A percentile compares a stretch with the other conserved stretches of the same genome.
phyloP scores from a whole-genome alignment of 1,284 basidiomycete species.

The Exobasidium cylindrosporum region DNA sequence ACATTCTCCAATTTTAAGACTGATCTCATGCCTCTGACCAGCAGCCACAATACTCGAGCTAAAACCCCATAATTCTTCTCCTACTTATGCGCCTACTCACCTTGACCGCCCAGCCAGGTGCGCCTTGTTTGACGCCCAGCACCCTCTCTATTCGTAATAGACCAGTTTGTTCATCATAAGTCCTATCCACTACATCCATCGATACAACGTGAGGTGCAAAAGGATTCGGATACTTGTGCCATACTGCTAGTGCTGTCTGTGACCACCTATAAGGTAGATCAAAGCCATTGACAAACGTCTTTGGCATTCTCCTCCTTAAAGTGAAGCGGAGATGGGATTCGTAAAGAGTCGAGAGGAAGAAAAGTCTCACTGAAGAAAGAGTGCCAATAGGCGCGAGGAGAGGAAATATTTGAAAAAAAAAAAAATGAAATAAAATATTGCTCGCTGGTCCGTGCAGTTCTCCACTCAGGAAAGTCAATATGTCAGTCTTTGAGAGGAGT shows the following conservation, averaged over 20 bases:
- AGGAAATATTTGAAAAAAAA: no score
- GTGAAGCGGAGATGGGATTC: no score
- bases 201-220: slow-evolving; percentile 86
- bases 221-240: slow-evolving; percentile 93
- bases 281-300: slow-evolving; percentile 15
- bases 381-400: no score
- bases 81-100: slow-evolving; percentile 58
- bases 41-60: no score
- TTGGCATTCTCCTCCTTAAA: no score
- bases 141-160: slow-evolving; percentile 82
- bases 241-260: slow-evolving; percentile 60
- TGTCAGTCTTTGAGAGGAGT: no score
- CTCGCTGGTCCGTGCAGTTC: no score
- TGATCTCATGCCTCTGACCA: no score
- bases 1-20: neutral
- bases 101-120: slow-evolving; percentile 78
- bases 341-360: no score
- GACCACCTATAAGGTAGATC: slow-evolving; percentile 19
- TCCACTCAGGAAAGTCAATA: no score
- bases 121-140: slow-evolving; percentile 78
- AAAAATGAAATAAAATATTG: no score
- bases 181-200: slow-evolving; percentile 76
- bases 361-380: no score
- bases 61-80: neutral
- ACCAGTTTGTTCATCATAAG: slow-evolving; percentile 76